These are phyloP conservation scores for Colletotrichum costaricense DNA, from an alignment of 2,329 filamentous ascomycete genomes.

Conservation along the genomic window DNA sequence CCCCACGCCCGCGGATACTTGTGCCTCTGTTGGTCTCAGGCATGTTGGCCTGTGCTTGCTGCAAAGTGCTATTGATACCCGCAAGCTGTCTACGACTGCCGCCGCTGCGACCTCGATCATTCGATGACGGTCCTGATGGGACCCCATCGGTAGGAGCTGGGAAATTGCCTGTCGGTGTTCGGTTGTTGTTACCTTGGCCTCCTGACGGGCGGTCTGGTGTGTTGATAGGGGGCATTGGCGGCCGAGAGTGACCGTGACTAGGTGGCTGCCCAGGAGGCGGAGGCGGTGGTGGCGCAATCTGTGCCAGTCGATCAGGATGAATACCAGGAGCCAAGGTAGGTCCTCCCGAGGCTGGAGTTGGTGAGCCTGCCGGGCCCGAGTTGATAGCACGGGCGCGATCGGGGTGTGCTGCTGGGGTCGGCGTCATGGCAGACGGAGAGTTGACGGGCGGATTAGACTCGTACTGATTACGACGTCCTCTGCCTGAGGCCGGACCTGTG, in stretches of 20 bases:
- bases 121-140: conserved; percentile 42
- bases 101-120: conserved; percentile 51
- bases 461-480: conserved; percentile 50
- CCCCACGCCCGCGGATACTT: conserved; percentile 46
- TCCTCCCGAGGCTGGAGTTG: conserved; percentile 38
- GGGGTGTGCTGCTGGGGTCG: conserved; percentile 23
- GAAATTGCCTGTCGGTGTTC: conserved; percentile 31
- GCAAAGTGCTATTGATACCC: conserved; percentile 69
- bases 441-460: conserved; percentile 22
- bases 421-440: conserved; percentile 23
- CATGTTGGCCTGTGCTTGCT: conserved; percentile 60
- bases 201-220: conserved; percentile 45
- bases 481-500: conserved; percentile 63
- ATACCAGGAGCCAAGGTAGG: conserved; percentile 48
- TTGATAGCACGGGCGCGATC: conserved; percentile 31
- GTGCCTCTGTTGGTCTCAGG: conserved; percentile 49
- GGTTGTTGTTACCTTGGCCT: conserved; percentile 3
- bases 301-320: conserved; percentile 63
- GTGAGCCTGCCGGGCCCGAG: conserved; percentile 27
- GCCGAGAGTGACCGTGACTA: conserved; percentile 42
- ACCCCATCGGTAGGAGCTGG: conserved; percentile 13
- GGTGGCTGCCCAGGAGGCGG: conserved; percentile 43
- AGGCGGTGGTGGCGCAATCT: conserved; percentile 54
- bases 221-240: conserved; percentile 44
- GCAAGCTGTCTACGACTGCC: conserved; percentile 61